Evolutionary conservation across 805 yeast species (phyloP), one percentile per base, ranked within the genome.

Genomic region (Grigorovia transvaalensis): DNA sequence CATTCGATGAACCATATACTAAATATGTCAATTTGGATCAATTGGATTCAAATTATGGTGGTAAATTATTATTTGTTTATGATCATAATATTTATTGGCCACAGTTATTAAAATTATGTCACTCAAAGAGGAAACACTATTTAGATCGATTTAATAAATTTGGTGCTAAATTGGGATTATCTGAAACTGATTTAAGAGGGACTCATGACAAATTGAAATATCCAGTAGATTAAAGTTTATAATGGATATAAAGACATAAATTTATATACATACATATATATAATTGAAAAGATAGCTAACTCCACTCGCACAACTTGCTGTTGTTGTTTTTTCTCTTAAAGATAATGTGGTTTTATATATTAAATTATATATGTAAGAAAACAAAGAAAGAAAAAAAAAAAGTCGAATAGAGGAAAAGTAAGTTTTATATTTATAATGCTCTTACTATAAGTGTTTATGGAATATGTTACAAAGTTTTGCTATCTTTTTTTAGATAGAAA

Each of bases 1-100:
- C 89, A 4, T 93, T 82, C 65, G 95, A 88, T 66, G 88, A 89
- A 59, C 96, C 96, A 15, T 88, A 90, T 69, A 77, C 81, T 20
- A 73, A 87, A 40, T 91, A 85, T 61, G 93, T 89, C 13, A 95
- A 96, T 1, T 68, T 68, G 29, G 84, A 80, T 51, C 96, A 89
- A 67, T 76, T 93, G 56, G 97, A 89, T 64, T 74, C 77, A 61
- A 82, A 81, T 38, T 91, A 88, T 62, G 95, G 95, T 40, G 99
- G 99, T 5, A 66, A 72, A 40, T 84, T 88, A 49, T 86, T 88
- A 60, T 93, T 93, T 68, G 86, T 79, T 44, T 93, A 93, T 64
- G 74, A 79, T 46, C 98, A 93, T 60, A 79, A 77, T 4, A 68
- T 74, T 23, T 93, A 93, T 69, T 93, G 93, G 93, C 82, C 84